Percentiles rank a stretch among this genome's conserved stretches.
Evolutionary conservation across 2,329 filamentous ascomycete genomes (phyloP).

Genomic region (Coleophoma cylindrospora): DNA sequence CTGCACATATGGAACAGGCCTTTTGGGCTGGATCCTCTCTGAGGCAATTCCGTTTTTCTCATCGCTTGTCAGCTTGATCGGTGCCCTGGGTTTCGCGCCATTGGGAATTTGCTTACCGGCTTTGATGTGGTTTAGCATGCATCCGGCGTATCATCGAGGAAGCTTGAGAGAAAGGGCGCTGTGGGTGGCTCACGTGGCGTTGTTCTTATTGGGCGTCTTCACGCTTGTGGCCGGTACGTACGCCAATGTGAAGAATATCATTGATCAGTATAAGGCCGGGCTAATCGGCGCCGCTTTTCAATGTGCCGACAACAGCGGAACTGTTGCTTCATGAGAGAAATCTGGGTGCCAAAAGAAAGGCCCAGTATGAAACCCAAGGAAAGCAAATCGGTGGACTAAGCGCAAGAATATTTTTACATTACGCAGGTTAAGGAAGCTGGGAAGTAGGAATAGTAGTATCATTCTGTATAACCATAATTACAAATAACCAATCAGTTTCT

Average conservation of each 20-base stretch:
- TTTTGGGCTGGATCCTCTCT: slow-evolving; percentile 40
- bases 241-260: not conserved
- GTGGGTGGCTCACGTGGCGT: not conserved
- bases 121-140: slow-evolving; percentile 1
- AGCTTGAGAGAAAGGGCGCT: not conserved
- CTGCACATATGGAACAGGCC: slow-evolving; percentile 32
- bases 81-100: slow-evolving; percentile 31
- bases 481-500: too few species aligned
- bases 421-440: too few species aligned
- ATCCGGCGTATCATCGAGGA: not conserved
- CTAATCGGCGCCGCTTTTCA: not conserved
- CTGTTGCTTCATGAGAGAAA: not conserved
- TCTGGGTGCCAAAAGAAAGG: too few species aligned
- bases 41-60: slow-evolving; percentile 46
- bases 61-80: slow-evolving; percentile 41
- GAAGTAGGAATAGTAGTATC: too few species aligned
- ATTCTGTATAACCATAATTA: too few species aligned
- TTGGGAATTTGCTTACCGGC: not conserved
- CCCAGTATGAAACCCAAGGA: too few species aligned
- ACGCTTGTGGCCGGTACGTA: slow-evolving; percentile 1
- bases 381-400: too few species aligned
- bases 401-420: too few species aligned
- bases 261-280: not conserved
- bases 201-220: not conserved
- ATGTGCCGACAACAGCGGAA: not conserved